A percentile compares a stretch with the other conserved stretches of the same genome.
phyloP scores from a whole-genome alignment of 2,329 filamentous ascomycete species.

The Penicillium sp. region DNA sequence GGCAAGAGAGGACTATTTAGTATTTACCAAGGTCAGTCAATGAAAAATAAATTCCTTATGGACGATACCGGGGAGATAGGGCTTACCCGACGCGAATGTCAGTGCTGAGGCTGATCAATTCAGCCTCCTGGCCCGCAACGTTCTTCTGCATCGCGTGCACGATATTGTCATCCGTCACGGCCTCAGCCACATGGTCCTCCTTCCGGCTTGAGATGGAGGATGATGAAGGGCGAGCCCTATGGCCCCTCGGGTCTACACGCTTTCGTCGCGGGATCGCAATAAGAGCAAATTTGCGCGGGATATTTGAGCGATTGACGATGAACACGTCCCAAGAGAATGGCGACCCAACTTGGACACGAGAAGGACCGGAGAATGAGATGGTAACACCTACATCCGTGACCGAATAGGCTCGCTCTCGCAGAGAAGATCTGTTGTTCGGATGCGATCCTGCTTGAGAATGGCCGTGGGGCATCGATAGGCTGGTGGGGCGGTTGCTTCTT shows the following conservation, averaged over 20 bases:
- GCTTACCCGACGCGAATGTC: conserved; percentile 61
- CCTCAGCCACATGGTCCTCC: conserved; percentile 48
- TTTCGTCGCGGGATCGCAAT: conserved; percentile 55
- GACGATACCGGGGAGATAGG: not conserved
- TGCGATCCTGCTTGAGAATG: conserved; percentile 24
- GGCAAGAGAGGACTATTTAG: conserved; percentile 53
- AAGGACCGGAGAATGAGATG: conserved; percentile 58
- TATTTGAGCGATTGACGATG: conserved; percentile 60
- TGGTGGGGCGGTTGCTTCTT: conserved; percentile 48
- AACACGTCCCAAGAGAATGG: conserved; percentile 60
- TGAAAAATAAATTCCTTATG: not conserved
- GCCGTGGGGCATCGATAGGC: conserved; percentile 37
- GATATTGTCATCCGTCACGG: conserved; percentile 59
- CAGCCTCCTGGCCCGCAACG: conserved; percentile 51
- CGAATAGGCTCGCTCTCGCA: conserved; percentile 42
- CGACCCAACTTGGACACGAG: conserved; percentile 52
- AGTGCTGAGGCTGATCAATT: conserved; percentile 59
- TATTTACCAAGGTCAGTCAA: conserved; percentile 27
- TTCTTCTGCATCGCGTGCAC: conserved; percentile 58
- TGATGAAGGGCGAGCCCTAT: conserved; percentile 48
- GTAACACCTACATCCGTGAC: conserved; percentile 51
- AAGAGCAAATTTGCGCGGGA: conserved; percentile 57
- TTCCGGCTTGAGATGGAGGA: conserved; percentile 45
- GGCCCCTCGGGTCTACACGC: conserved; percentile 42
- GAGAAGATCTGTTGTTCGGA: conserved; percentile 35